These are phyloP conservation scores for Termitomyces sp. DNA, from an alignment of 768 basidiomycete genomes.

Conservation along the genomic window DNA sequence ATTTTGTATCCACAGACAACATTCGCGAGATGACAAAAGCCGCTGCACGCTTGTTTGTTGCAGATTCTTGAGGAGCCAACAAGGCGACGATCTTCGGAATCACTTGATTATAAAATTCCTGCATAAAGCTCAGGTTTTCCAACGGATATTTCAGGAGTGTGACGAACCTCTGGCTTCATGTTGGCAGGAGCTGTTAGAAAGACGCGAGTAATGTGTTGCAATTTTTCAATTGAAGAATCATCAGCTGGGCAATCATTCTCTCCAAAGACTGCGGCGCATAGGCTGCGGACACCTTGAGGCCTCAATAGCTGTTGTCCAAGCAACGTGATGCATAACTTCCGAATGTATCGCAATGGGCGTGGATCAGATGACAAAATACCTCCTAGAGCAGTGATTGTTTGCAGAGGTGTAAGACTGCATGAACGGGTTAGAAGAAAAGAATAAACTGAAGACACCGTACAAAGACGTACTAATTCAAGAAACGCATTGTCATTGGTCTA, in stretches of 20 bases:
- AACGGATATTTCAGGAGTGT: not conserved
- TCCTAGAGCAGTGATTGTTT: constrained; percentile 63
- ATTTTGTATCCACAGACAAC: constrained; percentile 34
- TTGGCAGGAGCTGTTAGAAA: constrained; percentile 57
- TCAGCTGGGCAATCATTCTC: constrained; percentile 46
- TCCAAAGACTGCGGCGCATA: constrained; percentile 66
- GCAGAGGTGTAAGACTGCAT: constrained; percentile 55
- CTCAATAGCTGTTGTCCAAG: constrained; percentile 69
- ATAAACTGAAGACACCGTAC: constrained; percentile 12
- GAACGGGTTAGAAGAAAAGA: constrained; percentile 14
- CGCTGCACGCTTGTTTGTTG: constrained; percentile 51
- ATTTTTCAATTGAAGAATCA: constrained; percentile 57
- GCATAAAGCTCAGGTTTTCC: constrained; percentile 2
- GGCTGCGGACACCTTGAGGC: constrained; percentile 62
- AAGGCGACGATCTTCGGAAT: constrained; percentile 51
- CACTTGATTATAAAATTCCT: constrained; percentile 61
- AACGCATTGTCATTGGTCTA: constrained; percentile 46
- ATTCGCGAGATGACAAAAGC: constrained; percentile 68
- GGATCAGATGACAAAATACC: constrained; percentile 44
- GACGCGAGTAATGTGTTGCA: constrained; percentile 66
- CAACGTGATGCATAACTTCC: constrained; percentile 54
- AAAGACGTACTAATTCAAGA: constrained; percentile 56
- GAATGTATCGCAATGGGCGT: constrained; percentile 43
- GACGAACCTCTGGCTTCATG: constrained; percentile 49
- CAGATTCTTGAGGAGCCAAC: constrained; percentile 35